Evolutionary conservation across 257 asterid species (phyloP).

Genomic region (Petunia secreta): DNA sequence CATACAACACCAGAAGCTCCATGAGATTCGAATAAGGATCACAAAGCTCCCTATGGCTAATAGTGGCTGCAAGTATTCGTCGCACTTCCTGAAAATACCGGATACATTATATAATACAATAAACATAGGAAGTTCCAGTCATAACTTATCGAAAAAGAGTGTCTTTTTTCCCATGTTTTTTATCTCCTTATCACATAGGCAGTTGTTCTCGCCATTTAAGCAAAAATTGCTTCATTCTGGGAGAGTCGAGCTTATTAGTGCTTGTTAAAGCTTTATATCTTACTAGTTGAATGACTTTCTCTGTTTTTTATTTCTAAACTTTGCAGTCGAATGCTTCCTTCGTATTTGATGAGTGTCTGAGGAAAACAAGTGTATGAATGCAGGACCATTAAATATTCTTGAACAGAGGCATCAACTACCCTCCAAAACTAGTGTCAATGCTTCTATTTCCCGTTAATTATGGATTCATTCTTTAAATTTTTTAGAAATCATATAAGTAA

Average conservation of each 20-base stretch:
- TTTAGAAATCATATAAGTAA: background rate
- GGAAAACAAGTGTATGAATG: background rate
- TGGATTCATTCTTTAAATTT: constrained; percentile 3
- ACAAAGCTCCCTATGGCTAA: constrained; percentile 2
- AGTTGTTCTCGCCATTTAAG: background rate
- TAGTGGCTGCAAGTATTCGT: background rate
- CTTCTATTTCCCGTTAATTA: background rate
- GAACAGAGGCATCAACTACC: background rate
- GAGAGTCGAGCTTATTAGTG: background rate
- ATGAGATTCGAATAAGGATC: constrained; percentile 13
- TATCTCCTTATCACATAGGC: background rate
- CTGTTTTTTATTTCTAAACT: constrained; percentile 9
- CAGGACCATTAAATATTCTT: background rate
- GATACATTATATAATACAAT: background rate
- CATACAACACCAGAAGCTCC: background rate
- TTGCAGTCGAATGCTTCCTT: background rate
- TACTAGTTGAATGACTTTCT: background rate
- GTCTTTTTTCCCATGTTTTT: constrained; percentile 11
- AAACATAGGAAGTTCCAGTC: background rate
- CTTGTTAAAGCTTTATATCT: background rate
- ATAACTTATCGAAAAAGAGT: background rate
- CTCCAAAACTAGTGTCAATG: background rate
- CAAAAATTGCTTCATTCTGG: background rate
- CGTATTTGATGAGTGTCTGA: background rate
- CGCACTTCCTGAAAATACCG: constrained; percentile 3